Evolutionary conservation across 2,329 filamentous ascomycete genomes (phyloP), one percentile per base, ranked within the genome.

Genomic region (Scedosporium apiospermum): DNA sequence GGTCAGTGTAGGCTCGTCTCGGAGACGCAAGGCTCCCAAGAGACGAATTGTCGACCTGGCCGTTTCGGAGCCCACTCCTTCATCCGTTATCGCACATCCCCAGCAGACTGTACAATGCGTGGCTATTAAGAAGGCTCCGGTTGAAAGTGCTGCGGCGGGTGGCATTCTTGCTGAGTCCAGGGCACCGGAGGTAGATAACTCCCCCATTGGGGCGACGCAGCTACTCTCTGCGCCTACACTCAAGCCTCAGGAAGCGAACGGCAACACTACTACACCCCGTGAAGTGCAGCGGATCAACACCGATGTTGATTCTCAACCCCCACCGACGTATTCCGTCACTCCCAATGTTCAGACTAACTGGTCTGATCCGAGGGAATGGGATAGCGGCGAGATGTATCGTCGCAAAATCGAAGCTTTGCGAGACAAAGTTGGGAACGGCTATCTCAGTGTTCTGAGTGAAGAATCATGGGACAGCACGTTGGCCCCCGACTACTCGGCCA

Each of bases 341-440:
- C 49, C 60, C 9, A 51, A 62, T n/a, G 42, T 23, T 9, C 55
- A 59, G 55, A 42, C 55, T 27, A 57, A 41, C 30, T 63, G 61
- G 77, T 73, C 72, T 27, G 76, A 78, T 12, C 66, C 76, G 4
- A 76, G 80, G 57, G 82, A 88, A 64, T 90, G 87, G 83, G 85
- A 86, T 64, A 84, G 85, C 64, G 88, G 89, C 62, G 90, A 95
- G 69, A 78, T 90, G 6, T 98, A 96, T 74, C 86, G 89, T 63
- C 90, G 90, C 72, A 95, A 95, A 74, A 88, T 98, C 62, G 92
- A 96, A 73, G 87, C 89, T 3, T 77, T 97, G 62, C 88, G 92
- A 65, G 88, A 88, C 69, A 91, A 93, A 69, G 88, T 96, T 66
- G 93, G 93, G 38, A 91, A 87, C 68, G 89, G 87, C 44, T 99